Conservation (phyloP, 176 grass and related monocot genomes). For the Oryza coarctata region DNA sequence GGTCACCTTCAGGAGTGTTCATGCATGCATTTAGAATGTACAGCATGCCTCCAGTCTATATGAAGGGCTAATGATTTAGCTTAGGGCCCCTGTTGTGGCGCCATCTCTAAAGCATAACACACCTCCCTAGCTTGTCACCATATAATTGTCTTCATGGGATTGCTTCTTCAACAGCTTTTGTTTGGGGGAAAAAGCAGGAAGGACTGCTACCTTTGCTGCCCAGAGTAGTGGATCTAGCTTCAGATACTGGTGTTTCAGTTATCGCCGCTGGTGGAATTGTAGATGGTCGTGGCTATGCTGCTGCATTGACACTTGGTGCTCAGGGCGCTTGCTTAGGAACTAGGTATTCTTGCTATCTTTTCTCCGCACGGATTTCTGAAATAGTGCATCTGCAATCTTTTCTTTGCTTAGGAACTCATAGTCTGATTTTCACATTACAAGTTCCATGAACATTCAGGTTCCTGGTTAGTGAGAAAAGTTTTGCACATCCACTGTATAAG, state of each 20-base stretch:
- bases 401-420: background rate
- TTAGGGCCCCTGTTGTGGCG: background rate
- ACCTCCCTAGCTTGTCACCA: background rate
- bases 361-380: background rate
- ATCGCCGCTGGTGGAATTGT: slow-evolving; percentile 82
- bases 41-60: background rate
- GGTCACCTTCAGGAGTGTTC: background rate
- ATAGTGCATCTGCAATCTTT: background rate
- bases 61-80: background rate
- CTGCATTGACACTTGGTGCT: slow-evolving; percentile 78
- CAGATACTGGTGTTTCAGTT: slow-evolving; percentile 49
- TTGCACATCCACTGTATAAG: slow-evolving; percentile 81
- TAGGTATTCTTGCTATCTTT: slow-evolving; percentile 45
- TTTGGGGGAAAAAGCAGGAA: slow-evolving; percentile 49
- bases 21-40: slow-evolving; percentile 27
- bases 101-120: background rate
- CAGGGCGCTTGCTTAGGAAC: slow-evolving; percentile 85
- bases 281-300: slow-evolving; percentile 84
- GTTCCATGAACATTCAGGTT: slow-evolving; percentile 57
- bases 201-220: slow-evolving; percentile 73
- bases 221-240: slow-evolving; percentile 74
- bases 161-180: slow-evolving; percentile 24
- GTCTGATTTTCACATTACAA: background rate
- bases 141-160: background rate
- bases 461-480: slow-evolving; percentile 71